Evolutionary conservation across 2,329 filamentous ascomycete genomes (phyloP).

Genomic region (Pseudopithomyces maydicus): DNA sequence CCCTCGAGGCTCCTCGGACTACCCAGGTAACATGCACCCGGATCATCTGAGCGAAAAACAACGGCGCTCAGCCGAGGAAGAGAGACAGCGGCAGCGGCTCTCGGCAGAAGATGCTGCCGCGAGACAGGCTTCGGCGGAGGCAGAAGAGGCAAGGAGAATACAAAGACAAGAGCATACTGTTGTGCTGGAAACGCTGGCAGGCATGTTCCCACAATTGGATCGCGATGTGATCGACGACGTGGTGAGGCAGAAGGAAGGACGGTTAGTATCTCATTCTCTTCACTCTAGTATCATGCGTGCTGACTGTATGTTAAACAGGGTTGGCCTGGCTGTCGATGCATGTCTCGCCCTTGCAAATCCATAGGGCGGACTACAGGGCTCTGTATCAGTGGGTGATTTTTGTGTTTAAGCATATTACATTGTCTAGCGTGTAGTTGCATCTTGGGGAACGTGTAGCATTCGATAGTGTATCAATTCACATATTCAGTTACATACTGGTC

Average conservation of each 20-base stretch:
- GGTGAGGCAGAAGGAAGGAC: conserved; percentile 91
- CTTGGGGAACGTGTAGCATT: neutral
- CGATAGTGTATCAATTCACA: neutral
- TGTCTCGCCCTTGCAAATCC: conserved; percentile 3
- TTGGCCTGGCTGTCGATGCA: conserved; percentile 5
- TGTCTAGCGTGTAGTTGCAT: neutral
- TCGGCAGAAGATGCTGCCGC: conserved; percentile 87
- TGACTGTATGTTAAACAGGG: neutral
- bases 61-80: conserved; percentile 32
- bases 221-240: conserved; percentile 95
- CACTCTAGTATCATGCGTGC: neutral
- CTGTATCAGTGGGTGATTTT: neutral
- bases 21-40: conserved; percentile 21
- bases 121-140: conserved; percentile 86
- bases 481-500: no score
- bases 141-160: conserved; percentile 82
- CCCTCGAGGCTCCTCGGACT: conserved; percentile 47
- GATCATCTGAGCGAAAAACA: conserved; percentile 21
- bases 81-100: conserved; percentile 44
- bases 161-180: conserved; percentile 84
- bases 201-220: conserved; percentile 97
- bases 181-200: conserved; percentile 89
- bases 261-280: conserved; percentile 63
- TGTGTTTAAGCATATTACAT: neutral
- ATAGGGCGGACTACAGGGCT: neutral